Evolutionary conservation across 179 eudicot species (phyloP).

Genomic region (Silene coronaria): DNA sequence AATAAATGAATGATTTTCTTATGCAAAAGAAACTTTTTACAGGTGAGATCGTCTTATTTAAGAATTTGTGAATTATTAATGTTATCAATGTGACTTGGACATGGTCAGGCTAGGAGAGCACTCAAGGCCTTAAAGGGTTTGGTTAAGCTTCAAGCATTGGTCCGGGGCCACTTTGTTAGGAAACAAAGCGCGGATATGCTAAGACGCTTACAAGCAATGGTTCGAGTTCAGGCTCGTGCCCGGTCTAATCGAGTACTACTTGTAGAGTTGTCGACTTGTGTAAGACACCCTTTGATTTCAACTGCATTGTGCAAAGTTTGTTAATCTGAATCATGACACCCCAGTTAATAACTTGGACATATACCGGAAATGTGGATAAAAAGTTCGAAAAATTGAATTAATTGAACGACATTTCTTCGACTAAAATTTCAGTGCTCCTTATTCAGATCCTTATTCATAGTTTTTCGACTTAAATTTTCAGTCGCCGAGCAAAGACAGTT

Average conservation of each 20-base stretch:
- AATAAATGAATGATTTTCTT: no score
- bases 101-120: slow-evolving; percentile 81
- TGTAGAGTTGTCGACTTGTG: slow-evolving; percentile 37
- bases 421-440: no score
- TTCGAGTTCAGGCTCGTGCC: slow-evolving; percentile 77
- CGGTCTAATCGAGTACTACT: slow-evolving; percentile 48
- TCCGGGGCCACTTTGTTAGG: slow-evolving; percentile 85
- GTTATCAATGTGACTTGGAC: slow-evolving; percentile 13
- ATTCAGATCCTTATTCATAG: background rate
- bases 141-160: slow-evolving; percentile 92
- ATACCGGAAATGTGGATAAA: background rate
- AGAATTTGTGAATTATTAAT: background rate
- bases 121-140: slow-evolving; percentile 82
- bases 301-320: background rate
- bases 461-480: background rate
- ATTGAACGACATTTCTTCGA: no score
- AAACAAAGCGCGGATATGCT: slow-evolving; percentile 90
- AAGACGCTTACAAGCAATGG: slow-evolving; percentile 88
- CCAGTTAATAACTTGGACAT: no score
- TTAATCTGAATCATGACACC: background rate
- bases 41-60: no score
- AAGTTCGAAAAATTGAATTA: background rate
- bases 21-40: no score
- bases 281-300: slow-evolving; percentile 22
- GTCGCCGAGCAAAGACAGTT: slow-evolving; percentile 31